These are phyloP conservation scores for Coelastrella sp. DNA, from an alignment of 139 green algal genomes.

Conservation along the genomic window DNA sequence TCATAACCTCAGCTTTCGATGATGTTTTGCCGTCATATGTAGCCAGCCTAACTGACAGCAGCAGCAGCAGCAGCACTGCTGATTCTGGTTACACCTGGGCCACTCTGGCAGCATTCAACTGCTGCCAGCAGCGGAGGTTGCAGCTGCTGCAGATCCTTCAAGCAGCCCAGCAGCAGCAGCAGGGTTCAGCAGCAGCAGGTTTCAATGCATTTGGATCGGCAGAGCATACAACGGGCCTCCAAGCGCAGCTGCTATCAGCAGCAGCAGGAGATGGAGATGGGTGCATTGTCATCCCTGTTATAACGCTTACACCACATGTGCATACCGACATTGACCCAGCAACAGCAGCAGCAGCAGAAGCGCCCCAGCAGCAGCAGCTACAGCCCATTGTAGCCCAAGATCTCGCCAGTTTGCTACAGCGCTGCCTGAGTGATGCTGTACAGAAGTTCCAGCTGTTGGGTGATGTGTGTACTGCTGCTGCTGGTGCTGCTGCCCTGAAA, in stretches of 20 bases:
- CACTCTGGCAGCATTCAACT: not conserved
- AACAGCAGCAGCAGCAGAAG: not conserved
- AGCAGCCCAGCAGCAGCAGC: not conserved
- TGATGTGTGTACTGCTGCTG: not conserved
- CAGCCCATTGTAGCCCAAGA: not conserved
- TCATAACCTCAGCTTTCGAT: not conserved
- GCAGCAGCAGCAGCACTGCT: not conserved
- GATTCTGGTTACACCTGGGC: not conserved
- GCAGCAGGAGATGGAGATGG: not conserved
- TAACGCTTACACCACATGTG: not conserved
- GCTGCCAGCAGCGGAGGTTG: slow-evolving; percentile 29
- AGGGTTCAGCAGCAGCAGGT: not conserved
- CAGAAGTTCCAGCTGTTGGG: slow-evolving; percentile 11
- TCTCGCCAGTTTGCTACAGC: not conserved
- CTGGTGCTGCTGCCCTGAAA: not conserved
- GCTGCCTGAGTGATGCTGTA: not conserved
- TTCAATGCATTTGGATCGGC: slow-evolving; percentile 32
- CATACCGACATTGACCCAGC: not conserved
- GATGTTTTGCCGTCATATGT: not conserved
- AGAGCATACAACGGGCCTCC: not conserved
- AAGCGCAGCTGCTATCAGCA: slow-evolving; percentile 21
- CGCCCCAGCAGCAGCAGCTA: not conserved
- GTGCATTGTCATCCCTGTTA: not conserved
- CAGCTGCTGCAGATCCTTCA: slow-evolving; percentile 40
- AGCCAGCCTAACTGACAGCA: not conserved